Evolutionary conservation across 495 filamentous ascomycete species (phyloP), one percentile per base, ranked within the genome.

Genomic region (Annulohypoxylon moriforme): DNA sequence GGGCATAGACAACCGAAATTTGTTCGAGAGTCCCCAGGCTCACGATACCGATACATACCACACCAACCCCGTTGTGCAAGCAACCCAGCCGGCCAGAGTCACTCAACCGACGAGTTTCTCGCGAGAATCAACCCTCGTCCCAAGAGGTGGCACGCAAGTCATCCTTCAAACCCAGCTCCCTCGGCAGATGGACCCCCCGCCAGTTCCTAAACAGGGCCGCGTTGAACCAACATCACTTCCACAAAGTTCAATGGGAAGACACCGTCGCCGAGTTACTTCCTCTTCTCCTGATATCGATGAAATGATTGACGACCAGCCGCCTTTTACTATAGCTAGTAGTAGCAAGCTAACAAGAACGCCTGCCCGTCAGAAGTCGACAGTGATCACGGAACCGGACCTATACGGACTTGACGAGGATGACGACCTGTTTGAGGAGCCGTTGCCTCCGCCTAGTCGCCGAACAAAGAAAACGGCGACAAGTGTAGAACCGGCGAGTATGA

Each of bases 101-200:
- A 24, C 53, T 10, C 46, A 20, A 10, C 47, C 67, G 29, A 40
- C 46, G 5, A 75, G 33, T 24, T 71, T 74, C 8, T 77, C 76
- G 29, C 73, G 69, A 22, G 73, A 78, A 18, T 64, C 62, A n/a
- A 77, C 74, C 11, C 53, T 66, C 24, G 69, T 81, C 25, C 77
- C 76, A 2, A 75, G 80, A 60, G 78, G 77, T 63, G 77, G 76
- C 58, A 81, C 81, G 16, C 83, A 87, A 67, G 76, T 86, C 13
- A 81, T 85, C 27, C 74, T 82, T 16, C 84, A 87, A 56, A 86
- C 84, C 0, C 84, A 87, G 62, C 56, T 81, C 13, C 75, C 79
- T 2, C 72, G 65, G 7, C 49, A 42, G 13, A 33, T 20, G 59
- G 50, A 69, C 13, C 47, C 44, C 50, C 60, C 18, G 7, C 18